phyloP scores from a whole-genome alignment of 1,139 yeast species.

The Geotrichum aggregatum region DNA sequence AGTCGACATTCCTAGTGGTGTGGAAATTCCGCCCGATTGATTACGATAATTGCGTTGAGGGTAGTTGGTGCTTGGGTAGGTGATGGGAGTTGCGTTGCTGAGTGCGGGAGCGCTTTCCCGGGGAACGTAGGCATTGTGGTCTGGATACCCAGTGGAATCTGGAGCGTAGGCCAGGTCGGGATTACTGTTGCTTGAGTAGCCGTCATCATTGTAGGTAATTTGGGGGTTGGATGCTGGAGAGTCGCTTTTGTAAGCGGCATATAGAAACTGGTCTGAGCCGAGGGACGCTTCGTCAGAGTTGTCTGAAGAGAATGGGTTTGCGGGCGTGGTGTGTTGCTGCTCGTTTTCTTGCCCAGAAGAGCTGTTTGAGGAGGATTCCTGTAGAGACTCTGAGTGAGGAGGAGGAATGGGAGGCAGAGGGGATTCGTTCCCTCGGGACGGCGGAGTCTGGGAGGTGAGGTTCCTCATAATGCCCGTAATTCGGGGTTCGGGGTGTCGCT shows the following conservation, averaged over 20 bases:
- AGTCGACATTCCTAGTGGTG: slow-evolving; percentile 18
- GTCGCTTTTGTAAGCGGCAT: neutral
- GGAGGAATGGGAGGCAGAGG: neutral
- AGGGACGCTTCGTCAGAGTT: slow-evolving; percentile 17
- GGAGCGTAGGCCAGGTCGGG: slow-evolving; percentile 6
- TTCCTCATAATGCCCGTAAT: slow-evolving; percentile 7
- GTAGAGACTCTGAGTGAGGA: neutral
- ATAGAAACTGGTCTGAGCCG: slow-evolving; percentile 20
- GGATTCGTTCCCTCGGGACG: slow-evolving; percentile 4
- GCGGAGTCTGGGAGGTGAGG: slow-evolving; percentile 10
- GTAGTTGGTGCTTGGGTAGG: slow-evolving; percentile 13
- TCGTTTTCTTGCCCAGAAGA: neutral
- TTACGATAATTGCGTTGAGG: neutral
- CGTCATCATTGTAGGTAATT: slow-evolving; percentile 15
- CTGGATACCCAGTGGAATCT: slow-evolving; percentile 1
- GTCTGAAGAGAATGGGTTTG: slow-evolving; percentile 12
- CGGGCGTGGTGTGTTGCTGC: too few relatives aligned
- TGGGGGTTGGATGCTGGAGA: neutral
- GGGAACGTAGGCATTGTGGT: slow-evolving; percentile 17
- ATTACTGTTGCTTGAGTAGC: slow-evolving; percentile 13
- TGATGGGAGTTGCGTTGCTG: neutral
- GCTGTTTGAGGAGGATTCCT: neutral
- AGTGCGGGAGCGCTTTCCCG: slow-evolving; percentile 14
- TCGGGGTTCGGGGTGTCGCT: neutral
- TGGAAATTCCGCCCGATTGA: slow-evolving; percentile 9